Conservation (phyloP, 2,329 filamentous ascomycete genomes). For the Aspergillus felis region DNA sequence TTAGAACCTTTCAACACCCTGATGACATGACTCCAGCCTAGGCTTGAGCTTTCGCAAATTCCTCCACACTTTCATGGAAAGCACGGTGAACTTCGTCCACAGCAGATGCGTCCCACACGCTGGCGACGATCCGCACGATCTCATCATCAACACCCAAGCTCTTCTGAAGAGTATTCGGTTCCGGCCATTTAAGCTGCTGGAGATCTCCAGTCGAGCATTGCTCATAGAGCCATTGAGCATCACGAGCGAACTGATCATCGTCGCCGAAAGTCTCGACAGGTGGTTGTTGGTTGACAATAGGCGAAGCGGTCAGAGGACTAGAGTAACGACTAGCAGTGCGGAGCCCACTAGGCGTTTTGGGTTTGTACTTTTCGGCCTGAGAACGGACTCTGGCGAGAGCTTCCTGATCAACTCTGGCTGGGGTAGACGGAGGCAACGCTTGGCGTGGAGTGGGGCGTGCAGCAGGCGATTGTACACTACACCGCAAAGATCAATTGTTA, state of each 20-base stretch:
- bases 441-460: slow-evolving; percentile 10
- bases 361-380: slow-evolving; percentile 40
- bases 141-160: slow-evolving; percentile 12
- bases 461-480: slow-evolving; percentile 6
- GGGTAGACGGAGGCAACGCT: slow-evolving; percentile 14
- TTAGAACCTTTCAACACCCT: not conserved
- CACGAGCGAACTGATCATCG: slow-evolving; percentile 20
- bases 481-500: slow-evolving; percentile 5
- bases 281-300: slow-evolving; percentile 4
- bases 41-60: slow-evolving; percentile 13
- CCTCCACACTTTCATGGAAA: slow-evolving; percentile 13
- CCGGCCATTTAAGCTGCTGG: slow-evolving; percentile 20
- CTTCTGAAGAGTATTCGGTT: slow-evolving; percentile 11
- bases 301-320: slow-evolving; percentile 16
- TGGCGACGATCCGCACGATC: slow-evolving; percentile 9
- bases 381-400: slow-evolving; percentile 35
- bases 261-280: slow-evolving; percentile 15
- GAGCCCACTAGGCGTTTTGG: slow-evolving; percentile 41
- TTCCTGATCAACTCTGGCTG: slow-evolving; percentile 20
- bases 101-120: slow-evolving; percentile 15
- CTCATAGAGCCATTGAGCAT: slow-evolving; percentile 25
- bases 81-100: slow-evolving; percentile 10
- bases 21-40: not conserved
- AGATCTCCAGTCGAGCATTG: slow-evolving; percentile 24
- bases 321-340: slow-evolving; percentile 32